Evolutionary conservation across 2,329 filamentous ascomycete species (phyloP).

Genomic region (Cercospora zeina): DNA sequence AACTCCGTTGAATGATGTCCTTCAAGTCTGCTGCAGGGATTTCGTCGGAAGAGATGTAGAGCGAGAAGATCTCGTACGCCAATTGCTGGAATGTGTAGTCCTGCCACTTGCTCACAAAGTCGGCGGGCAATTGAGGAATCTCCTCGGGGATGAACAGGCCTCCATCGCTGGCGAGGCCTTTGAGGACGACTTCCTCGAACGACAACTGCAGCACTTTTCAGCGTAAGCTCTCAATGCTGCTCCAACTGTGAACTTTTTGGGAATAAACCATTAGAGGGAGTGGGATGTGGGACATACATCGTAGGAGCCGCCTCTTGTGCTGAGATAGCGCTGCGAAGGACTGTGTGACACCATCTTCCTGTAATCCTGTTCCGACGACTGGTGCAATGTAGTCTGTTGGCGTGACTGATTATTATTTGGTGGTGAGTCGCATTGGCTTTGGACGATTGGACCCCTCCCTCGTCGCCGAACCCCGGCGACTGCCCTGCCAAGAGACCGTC

Average conservation of each 20-base stretch:
- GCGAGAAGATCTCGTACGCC: slow-evolving; percentile 78
- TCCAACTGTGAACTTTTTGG: slow-evolving; percentile 5
- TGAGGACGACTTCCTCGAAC: slow-evolving; percentile 87
- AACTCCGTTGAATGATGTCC: slow-evolving; percentile 78
- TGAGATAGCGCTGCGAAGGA: slow-evolving; percentile 62
- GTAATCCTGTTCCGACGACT: neutral
- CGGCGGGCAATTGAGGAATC: slow-evolving; percentile 64
- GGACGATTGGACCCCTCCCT: neutral
- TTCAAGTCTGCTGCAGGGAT: slow-evolving; percentile 79
- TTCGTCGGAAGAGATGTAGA: slow-evolving; percentile 82
- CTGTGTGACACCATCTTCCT: slow-evolving; percentile 44
- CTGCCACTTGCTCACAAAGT: slow-evolving; percentile 72
- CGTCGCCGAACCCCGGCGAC: slow-evolving; percentile 9
- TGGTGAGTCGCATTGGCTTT: slow-evolving; percentile 9
- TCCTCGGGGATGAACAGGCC: slow-evolving; percentile 87
- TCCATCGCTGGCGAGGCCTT: slow-evolving; percentile 81
- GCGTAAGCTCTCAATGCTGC: slow-evolving; percentile 35
- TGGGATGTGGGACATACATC: slow-evolving; percentile 50
- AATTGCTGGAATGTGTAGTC: slow-evolving; percentile 77
- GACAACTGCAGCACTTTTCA: slow-evolving; percentile 61
- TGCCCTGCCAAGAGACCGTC: neutral
- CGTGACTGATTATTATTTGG: slow-evolving; percentile 2
- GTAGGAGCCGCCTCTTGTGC: slow-evolving; percentile 63
- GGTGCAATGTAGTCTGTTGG: too few species aligned
- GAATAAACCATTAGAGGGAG: neutral